Conservation (phyloP, 805 yeast species). For the Metschnikowia reukaufii region DNA sequence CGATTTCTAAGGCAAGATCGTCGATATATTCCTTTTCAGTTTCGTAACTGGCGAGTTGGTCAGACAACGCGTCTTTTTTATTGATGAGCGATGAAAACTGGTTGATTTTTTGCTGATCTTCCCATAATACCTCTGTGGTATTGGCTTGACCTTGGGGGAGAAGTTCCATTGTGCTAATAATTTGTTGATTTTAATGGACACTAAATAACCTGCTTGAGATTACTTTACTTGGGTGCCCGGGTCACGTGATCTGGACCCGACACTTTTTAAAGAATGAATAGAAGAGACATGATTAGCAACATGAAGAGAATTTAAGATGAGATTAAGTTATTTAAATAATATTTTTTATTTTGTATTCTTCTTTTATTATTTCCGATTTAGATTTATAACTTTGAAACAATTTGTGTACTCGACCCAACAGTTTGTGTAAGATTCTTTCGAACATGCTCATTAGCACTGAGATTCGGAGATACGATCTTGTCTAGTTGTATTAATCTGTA, state of each 20-base stretch:
- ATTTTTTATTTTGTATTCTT: too few species aligned
- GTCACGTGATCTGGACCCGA: not conserved
- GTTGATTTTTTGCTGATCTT: constrained; percentile 87
- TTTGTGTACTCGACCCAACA: too few species aligned
- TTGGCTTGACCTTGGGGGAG: constrained; percentile 58
- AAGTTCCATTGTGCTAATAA: constrained; percentile 35
- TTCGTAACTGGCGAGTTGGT: constrained; percentile 47
- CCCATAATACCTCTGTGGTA: constrained; percentile 66
- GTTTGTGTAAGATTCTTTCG: too few species aligned
- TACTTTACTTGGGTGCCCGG: not conserved
- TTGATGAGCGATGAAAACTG: constrained; percentile 80
- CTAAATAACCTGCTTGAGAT: not conserved
- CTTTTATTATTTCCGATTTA: too few species aligned
- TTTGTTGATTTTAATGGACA: not conserved
- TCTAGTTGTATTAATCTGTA: too few species aligned
- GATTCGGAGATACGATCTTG: too few species aligned
- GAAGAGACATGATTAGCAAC: too few species aligned
- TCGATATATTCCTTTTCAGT: constrained; percentile 85
- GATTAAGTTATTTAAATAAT: too few species aligned
- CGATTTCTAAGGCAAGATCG: constrained; percentile 82
- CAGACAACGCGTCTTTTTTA: constrained; percentile 59
- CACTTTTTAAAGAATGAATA: too few species aligned
- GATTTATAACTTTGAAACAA: too few species aligned
- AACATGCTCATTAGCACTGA: too few species aligned
- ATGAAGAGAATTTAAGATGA: too few species aligned